Conservation (phyloP, 345 rosid species). For the Eucalyptus paniculata region DNA sequence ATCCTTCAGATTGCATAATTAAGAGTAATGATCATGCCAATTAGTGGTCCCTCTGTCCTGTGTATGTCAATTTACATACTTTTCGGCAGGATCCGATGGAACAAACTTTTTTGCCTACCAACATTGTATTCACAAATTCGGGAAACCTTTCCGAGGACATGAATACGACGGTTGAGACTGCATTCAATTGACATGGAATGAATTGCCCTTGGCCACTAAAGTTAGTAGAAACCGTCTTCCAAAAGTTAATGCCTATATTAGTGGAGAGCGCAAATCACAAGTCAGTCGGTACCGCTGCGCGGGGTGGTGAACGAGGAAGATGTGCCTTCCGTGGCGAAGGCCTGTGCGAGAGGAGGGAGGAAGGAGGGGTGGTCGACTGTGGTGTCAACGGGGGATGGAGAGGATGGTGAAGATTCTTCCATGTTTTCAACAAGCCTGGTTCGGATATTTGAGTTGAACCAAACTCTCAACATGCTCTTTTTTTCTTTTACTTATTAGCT, state of each 20-base stretch:
- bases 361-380: too few relatives aligned
- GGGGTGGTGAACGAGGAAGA: background rate
- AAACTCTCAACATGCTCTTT: background rate
- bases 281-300: too few relatives aligned
- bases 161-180: background rate
- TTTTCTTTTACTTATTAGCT: background rate
- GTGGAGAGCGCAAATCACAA: too few relatives aligned
- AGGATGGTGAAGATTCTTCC: too few relatives aligned
- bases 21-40: background rate
- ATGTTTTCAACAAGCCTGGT: too few relatives aligned
- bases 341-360: too few relatives aligned
- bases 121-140: background rate
- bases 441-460: too few relatives aligned
- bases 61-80: background rate
- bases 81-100: background rate
- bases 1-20: background rate
- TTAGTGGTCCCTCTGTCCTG: background rate
- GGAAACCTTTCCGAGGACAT: background rate
- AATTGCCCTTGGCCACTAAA: background rate
- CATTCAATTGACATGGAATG: background rate
- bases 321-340: background rate
- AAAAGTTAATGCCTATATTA: background rate
- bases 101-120: background rate
- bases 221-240: background rate
- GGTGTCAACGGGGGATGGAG: too few relatives aligned